These are phyloP conservation scores for Blastobotrys petasosporus DNA, from an alignment of 1,139 yeast species.

Conservation along the genomic window DNA sequence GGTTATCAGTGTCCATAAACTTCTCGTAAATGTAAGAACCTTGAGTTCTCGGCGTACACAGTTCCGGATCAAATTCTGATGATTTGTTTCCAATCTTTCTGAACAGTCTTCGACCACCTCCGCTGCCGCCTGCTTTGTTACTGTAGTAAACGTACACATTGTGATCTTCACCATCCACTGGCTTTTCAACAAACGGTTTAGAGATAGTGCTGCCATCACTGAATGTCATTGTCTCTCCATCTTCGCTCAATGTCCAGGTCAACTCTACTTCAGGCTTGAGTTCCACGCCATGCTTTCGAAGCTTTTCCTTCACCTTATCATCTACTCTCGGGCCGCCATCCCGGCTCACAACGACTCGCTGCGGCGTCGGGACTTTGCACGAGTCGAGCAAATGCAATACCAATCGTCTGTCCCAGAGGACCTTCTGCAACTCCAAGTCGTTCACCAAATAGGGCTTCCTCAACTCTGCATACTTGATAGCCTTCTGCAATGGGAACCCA, in stretches of 20 bases:
- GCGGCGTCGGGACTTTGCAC: conserved; percentile 83
- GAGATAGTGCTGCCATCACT: conserved; percentile 57
- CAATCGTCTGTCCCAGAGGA: conserved; percentile 92
- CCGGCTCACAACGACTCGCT: conserved; percentile 78
- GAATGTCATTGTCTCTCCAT: conserved; percentile 67
- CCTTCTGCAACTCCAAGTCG: conserved; percentile 85
- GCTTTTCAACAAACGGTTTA: conserved; percentile 97
- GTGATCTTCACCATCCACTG: conserved; percentile 98
- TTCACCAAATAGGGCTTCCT: conserved; percentile 87
- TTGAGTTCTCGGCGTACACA: conserved; percentile 69
- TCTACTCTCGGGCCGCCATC: conserved; percentile 95
- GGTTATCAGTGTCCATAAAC: conserved; percentile 96
- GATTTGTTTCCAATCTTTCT: conserved; percentile 96
- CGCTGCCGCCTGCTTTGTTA: conserved; percentile 69
- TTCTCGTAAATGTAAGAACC: conserved; percentile 92
- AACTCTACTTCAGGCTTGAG: conserved; percentile 53
- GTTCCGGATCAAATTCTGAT: conserved; percentile 86
- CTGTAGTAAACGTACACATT: conserved; percentile 92
- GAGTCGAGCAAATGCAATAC: conserved; percentile 78
- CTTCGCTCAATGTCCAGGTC: conserved; percentile 74
- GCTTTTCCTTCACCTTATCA: conserved; percentile 49
- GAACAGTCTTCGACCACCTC: conserved; percentile 87
- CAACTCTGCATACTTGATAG: conserved; percentile 81
- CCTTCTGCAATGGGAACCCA: conserved; percentile 95
- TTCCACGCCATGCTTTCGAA: conserved; percentile 53